Base-by-base conservation (phyloP, 1,139 yeast species). In the Geotrichum citri-aurantii region DNA sequence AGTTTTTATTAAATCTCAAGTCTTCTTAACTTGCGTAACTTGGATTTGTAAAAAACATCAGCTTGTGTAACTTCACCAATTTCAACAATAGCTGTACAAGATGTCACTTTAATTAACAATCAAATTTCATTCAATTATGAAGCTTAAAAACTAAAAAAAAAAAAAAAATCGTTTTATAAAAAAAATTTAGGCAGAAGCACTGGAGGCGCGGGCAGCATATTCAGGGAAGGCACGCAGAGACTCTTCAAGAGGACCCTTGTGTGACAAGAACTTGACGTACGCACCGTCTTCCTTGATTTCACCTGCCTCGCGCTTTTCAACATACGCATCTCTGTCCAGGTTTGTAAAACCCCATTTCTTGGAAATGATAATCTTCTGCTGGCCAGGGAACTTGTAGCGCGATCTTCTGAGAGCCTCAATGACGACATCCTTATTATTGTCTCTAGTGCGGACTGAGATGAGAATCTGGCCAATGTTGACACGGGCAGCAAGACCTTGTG, bases 261-360 rank as follows among this genome's bases (percentile, higher is more conserved):
- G 88, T 77, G 95, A 81, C 81, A 93, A 85, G 91, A 93, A 93
- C 87, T 93, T 93, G 76, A 93, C 98, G 82, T 87, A 93, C 78
- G 98, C 96, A 88, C 99, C 99, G 74, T 93, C 99, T 74, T 92
- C 98, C 83, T 88, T 89, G 76, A 93, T 96, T 84, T 92, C 97
- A 83, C 97, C 97, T 76, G 90, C 87, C 79, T 86, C 86, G 82
- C 93, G 91, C 82, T 87, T 89, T 76, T 83, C 86, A 76, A 91
- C 83, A 85, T 93, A 93, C 76, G 93, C 97, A 65, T 83, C 96
- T 83, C 99, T 89, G 95, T 92, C 84, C 77, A 93, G 87, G 80
- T 89, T 89, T 81, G 99, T 93, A 97, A 93, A 93, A 82, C 99
- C 99, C 99, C 99, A 93, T 84, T 95, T 95, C 95, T 93, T 93